These are phyloP conservation scores for Tricharina praecox DNA, from an alignment of 495 filamentous ascomycete species.

Conservation along the genomic window DNA sequence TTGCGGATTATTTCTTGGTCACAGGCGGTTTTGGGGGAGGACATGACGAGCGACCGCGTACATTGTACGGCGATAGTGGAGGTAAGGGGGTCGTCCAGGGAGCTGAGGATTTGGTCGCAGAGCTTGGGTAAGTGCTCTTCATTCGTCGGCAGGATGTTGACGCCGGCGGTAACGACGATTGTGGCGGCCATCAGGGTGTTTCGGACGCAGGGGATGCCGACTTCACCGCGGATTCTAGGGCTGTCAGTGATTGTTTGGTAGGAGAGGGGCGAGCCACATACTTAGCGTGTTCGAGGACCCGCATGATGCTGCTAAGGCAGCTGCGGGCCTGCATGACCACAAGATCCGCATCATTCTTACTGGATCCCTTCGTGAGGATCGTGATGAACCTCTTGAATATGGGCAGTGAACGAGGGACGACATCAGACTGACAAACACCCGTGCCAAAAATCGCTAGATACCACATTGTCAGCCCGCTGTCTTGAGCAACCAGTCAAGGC, in stretches of 20 bases:
- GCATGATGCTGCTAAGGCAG: constrained; percentile 23
- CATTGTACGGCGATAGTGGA: constrained; percentile 81
- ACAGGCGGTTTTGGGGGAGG: constrained; percentile 42
- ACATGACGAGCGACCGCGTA: constrained; percentile 59
- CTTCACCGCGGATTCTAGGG: constrained; percentile 22
- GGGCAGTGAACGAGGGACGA: constrained; percentile 79
- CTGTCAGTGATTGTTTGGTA: constrained; percentile 1
- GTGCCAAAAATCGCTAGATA: constrained; percentile 57
- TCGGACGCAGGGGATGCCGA: constrained; percentile 62
- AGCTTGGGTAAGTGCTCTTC: constrained; percentile 32
- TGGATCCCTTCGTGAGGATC: constrained; percentile 41
- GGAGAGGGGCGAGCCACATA: constrained; percentile 7
- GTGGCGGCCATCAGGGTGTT: constrained; percentile 78
- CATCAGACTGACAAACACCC: constrained; percentile 63
- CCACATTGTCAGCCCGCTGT: background rate
- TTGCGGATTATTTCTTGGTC: constrained; percentile 58
- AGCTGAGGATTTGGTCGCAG: constrained; percentile 17
- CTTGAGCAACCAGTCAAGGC: background rate
- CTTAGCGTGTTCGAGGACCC: constrained; percentile 26
- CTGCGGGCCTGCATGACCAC: constrained; percentile 24
- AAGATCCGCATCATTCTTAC: constrained; percentile 23
- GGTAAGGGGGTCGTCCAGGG: constrained; percentile 32
- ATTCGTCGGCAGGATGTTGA: constrained; percentile 49
- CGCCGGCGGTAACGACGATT: constrained; percentile 68
- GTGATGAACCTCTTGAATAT: constrained; percentile 82